phyloP scores from a whole-genome alignment of 768 basidiomycete genomes.

The Panellus pusillus region DNA sequence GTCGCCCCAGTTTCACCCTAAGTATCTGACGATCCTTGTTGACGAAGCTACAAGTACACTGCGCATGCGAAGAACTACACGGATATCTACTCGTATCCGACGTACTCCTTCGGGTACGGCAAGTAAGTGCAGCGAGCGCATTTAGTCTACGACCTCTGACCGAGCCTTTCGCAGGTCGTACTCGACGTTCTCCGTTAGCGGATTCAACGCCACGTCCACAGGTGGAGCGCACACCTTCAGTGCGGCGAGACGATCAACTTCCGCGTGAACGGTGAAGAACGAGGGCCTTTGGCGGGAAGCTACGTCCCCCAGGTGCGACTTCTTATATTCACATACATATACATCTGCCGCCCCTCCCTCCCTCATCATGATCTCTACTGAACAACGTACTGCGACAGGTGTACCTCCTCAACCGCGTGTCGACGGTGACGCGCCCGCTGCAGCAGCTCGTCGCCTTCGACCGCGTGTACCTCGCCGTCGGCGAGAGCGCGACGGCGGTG shows the following conservation, averaged over 20 bases:
- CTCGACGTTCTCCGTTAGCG: constrained; percentile 20
- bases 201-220: constrained; percentile 17
- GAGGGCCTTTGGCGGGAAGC: constrained; percentile 23
- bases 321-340: too few species aligned
- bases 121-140: constrained; percentile 8
- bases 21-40: background rate
- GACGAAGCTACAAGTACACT: constrained; percentile 22
- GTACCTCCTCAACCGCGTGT: constrained; percentile 24
- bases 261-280: constrained; percentile 23
- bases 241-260: constrained; percentile 22
- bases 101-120: constrained; percentile 29
- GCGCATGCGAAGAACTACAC: constrained; percentile 23
- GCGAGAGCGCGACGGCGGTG: constrained; percentile 12
- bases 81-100: constrained; percentile 23
- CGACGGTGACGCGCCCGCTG: constrained; percentile 20
- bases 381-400: background rate
- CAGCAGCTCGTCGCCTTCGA: constrained; percentile 26
- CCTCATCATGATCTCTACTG: too few species aligned
- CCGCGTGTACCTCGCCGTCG: constrained; percentile 22
- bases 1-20: constrained; percentile 8
- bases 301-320: constrained; percentile 22
- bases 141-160: too few species aligned
- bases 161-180: constrained; percentile 17
- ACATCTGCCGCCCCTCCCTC: too few species aligned
- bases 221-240: constrained; percentile 19